Evolutionary conservation across 768 basidiomycete genomes (phyloP).

Genomic region (Auricularia heimuer): DNA sequence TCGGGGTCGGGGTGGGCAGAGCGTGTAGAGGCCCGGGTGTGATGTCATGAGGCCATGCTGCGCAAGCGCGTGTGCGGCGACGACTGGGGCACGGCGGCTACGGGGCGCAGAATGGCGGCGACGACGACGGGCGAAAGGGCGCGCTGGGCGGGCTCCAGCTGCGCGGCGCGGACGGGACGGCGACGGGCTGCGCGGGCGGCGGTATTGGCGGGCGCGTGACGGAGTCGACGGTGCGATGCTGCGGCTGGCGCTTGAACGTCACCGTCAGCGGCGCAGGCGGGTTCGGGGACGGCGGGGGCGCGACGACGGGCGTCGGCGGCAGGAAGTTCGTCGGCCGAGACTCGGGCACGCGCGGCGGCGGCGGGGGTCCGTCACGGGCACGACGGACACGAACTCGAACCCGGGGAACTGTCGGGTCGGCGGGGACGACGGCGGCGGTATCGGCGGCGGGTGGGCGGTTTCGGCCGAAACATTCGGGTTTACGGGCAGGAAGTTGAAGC

Average conservation of each 20-base stretch:
- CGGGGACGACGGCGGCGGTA: not conserved
- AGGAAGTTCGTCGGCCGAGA: not conserved
- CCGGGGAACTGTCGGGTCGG: not conserved
- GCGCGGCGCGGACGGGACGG: not conserved
- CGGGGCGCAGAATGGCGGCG: not conserved
- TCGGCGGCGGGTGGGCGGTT: not conserved
- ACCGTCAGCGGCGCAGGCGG: not conserved
- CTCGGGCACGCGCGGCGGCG: not conserved
- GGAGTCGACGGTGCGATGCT: not conserved
- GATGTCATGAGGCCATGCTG: not conserved
- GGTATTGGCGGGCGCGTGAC: not conserved
- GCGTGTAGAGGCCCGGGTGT: no score
- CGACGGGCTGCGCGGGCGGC: not conserved
- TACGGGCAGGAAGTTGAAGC: constrained; percentile 1
- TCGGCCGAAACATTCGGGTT: not conserved
- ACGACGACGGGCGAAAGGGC: not conserved
- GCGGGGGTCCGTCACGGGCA: not conserved
- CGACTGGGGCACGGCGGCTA: not conserved
- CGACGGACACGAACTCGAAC: not conserved
- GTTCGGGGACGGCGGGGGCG: not conserved
- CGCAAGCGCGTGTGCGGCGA: not conserved
- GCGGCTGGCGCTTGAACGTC: constrained; percentile 1
- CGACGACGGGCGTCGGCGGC: not conserved
- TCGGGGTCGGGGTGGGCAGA: no score
- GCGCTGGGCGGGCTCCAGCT: not conserved